Base-by-base conservation (phyloP, 2,329 filamentous ascomycete genomes). In the Teratosphaeriaceae sp. region DNA sequence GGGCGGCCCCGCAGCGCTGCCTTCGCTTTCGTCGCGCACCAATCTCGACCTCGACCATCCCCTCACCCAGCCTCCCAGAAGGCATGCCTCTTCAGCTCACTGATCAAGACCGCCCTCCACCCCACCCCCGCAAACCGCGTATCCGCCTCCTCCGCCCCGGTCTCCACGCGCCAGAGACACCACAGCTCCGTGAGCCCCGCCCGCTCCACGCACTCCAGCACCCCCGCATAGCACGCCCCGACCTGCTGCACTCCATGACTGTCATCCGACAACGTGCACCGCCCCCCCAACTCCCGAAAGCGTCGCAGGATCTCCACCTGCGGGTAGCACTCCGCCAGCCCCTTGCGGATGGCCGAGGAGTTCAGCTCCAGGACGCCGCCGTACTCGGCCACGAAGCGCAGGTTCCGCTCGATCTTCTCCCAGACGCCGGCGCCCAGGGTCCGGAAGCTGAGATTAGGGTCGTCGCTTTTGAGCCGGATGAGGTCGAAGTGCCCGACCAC, bases 401-500 rank as follows among this genome's bases (percentile, higher is more conserved):
- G 67, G 62, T 97, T 97, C 44, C 89, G 74, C 54, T 76, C 52
- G 23, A 94, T 76, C 58, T 72, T 79, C 39, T 73, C 65, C 90
- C 90, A 97, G n/a, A n/a, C 0, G 95, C 85, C 1, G 20, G 31
- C n/a, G 55, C 52, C 57, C 53, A 57, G 6, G n/a, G 52, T 46
- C 40, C 40, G 49, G 45, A 61, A 60, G 50, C 81, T 79, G 29
- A 75, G 64, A 38, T 76, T 76, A 0, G 84, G 82, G 16, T 84
- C 73, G 44, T 79, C 75, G 55, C 85, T 88, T 62, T 92, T 74
- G 50, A 98, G 68, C 11, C 90, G 74, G 42, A 97, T 84, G 16
- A 98, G 77, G 66, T 98, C 92, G 62, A 98, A 94, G 67, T 98
- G 92, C 0, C 89, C 92, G 3, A 98, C 83, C 11, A 98, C 75